Base-by-base conservation (phyloP, 768 basidiomycete genomes). In the Lentinula boryana region DNA sequence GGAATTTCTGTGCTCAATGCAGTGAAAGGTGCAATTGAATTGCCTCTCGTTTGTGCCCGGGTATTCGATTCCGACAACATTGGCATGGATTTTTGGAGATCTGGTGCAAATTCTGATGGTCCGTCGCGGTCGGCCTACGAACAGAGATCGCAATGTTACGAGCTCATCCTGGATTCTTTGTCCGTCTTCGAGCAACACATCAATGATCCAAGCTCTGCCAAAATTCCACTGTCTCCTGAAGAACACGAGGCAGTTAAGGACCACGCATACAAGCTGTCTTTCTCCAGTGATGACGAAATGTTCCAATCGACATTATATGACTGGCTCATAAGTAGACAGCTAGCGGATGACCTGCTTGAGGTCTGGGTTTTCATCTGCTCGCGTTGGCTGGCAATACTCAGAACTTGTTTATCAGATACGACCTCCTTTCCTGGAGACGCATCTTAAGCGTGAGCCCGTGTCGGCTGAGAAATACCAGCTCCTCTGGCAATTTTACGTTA, bases 401-500 rank as follows among this genome's bases (percentile, higher is more conserved):
- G 60, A 38, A 27, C 41, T 41, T 54, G 21, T 60, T 49, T 52
- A 56, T 54, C 67, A 94, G 91, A 87, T 93, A 78, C 85, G 90
- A 44, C 93, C 95, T 0, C 79, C 84, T 16, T 97, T 89, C 74
- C 84, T 98, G 52, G 96, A 97, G 71, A 84, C 87, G 4, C 93
- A 95, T 74, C 84, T 98, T 32, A 81, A 83, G 64, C 83, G 91
- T 56, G 90, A 93, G 60, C 94, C 94, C 18, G 74, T 81, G 1
- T 88, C 88, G 0, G 85, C 90, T 15, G 82, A 89, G 64, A 94
- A 95, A 69, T 86, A 82, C 68, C 92, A 98, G 67, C 75, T 99
- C 1, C 77, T 98, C 2, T 98, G 97, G 97, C 93, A 98, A 68
- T 98, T 93, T 74, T 96, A 97, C 68, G 94, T 96, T 56, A 91